Evolutionary conservation across 2,329 filamentous ascomycete genomes (phyloP), one percentile per base, ranked within the genome.

Genomic region (Stylonectria norvegica): DNA sequence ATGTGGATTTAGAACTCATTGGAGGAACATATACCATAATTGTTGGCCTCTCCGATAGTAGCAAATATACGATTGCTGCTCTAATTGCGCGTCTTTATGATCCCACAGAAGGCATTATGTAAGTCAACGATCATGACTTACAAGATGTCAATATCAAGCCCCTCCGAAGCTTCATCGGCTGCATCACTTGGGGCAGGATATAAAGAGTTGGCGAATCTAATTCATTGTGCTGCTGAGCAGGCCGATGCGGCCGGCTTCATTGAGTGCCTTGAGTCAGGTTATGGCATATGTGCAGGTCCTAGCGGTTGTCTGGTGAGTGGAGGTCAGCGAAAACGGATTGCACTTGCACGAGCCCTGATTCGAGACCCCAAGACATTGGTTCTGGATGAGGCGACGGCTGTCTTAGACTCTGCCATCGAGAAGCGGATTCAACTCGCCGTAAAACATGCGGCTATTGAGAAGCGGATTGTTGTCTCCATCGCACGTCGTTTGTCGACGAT

Each of bases 391-490:
- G 78, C 79, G 2, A 83, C 79, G 1, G 71, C 77, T 0, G 69
- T 78, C 2, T 66, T 83, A 1, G 79, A 82, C 53, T 78, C 77
- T n/a, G 67, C 68, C 2, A 78, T 70, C 33, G 79, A 82, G 52
- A 66, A 65, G 36, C 66, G 70, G 4, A 78, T 82, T 20, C 73
- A 79, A 51, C 53, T 53, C 4, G 69, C 68, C 2, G 61, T 78
- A 7, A 67, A 71, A 51, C 49, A 57, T 4, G 50, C 49, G 43
- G 61, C 74, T 42, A 54, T 67, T 2, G 64, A 70, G 36, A 71
- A 73, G 34, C 69, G 81, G 17, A 86, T 83, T 2, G 80, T 82
- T 0, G 77, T 86, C 35, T 72, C 81, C 11, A 82, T 86, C 45
- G 81, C 83, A 0, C 79, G 82, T 55, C 67, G 78, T 7, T 64